Evolutionary conservation across 495 filamentous ascomycete genomes (phyloP).

Genomic region (Trypethelium eluteriae): DNA sequence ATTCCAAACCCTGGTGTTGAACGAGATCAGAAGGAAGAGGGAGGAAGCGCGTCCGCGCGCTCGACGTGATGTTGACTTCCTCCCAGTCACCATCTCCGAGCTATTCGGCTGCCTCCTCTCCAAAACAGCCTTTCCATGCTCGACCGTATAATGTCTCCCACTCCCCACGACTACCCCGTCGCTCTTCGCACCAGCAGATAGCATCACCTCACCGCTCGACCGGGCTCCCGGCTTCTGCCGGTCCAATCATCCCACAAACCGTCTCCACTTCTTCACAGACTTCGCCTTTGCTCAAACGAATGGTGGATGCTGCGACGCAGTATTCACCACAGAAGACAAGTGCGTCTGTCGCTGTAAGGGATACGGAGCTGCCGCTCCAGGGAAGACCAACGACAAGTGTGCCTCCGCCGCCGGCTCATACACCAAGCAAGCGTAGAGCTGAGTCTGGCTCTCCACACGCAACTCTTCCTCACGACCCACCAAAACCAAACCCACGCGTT

Average conservation of each 20-base stretch:
- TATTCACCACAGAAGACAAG: constrained; percentile 4
- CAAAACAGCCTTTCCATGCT: constrained; percentile 22
- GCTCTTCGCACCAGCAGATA: background rate
- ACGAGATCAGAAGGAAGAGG: constrained; percentile 9
- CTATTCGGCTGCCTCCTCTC: constrained; percentile 25
- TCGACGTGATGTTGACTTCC: constrained; percentile 5
- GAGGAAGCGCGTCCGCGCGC: background rate
- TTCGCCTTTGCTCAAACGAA: background rate
- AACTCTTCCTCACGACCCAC: constrained; percentile 14
- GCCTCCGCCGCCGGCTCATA: background rate
- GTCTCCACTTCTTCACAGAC: background rate
- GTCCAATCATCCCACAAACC: background rate
- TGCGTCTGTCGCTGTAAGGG: background rate
- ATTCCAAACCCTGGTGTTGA: background rate
- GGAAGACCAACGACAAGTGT: background rate
- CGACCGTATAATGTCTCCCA: constrained; percentile 20
- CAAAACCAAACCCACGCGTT: constrained; percentile 11
- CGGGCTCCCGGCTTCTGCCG: constrained; percentile 2
- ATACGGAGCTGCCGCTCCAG: background rate
- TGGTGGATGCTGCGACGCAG: constrained; percentile 8
- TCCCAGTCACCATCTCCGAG: constrained; percentile 22
- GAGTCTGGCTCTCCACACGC: constrained; percentile 16
- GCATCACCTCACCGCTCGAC: constrained; percentile 7
- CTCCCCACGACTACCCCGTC: constrained; percentile 15
- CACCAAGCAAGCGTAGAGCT: constrained; percentile 20